Evolutionary conservation across 805 yeast species (phyloP).

Genomic region (Phaffomyces thermotolerans): DNA sequence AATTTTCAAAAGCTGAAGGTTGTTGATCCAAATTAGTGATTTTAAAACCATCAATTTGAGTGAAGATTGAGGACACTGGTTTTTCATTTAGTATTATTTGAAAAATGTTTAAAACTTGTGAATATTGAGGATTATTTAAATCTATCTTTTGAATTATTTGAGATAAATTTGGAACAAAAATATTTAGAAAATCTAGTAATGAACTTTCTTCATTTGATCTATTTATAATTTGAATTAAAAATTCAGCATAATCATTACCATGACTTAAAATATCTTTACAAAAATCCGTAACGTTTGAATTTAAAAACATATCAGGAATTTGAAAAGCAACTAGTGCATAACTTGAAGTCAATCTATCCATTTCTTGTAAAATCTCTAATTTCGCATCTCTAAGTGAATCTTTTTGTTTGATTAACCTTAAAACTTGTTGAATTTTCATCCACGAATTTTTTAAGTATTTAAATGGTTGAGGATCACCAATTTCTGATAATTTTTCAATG

Average conservation of each 20-base stretch:
- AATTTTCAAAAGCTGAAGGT: slow-evolving; percentile 49
- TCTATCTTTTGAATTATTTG: slow-evolving; percentile 30
- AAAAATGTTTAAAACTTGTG: slow-evolving; percentile 45
- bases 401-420: slow-evolving; percentile 36
- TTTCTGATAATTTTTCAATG: slow-evolving; percentile 49
- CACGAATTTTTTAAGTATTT: slow-evolving; percentile 42
- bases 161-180: slow-evolving; percentile 37
- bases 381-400: slow-evolving; percentile 33
- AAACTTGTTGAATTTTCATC: slow-evolving; percentile 32
- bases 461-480: slow-evolving; percentile 41
- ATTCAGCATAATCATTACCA: slow-evolving; percentile 32
- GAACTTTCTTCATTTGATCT: slow-evolving; percentile 63
- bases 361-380: slow-evolving; percentile 36
- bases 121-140: slow-evolving; percentile 44
- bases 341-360: slow-evolving; percentile 43
- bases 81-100: slow-evolving; percentile 55
- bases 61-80: slow-evolving; percentile 51
- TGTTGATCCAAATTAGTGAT: slow-evolving; percentile 34
- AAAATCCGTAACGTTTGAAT: slow-evolving; percentile 22
- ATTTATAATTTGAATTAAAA: slow-evolving; percentile 47
- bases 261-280: slow-evolving; percentile 24
- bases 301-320: slow-evolving; percentile 45
- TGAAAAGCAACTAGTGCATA: slow-evolving; percentile 66
- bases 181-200: slow-evolving; percentile 49
- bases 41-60: slow-evolving; percentile 48